Conservation (phyloP, 345 rosid species). For the Isatis tinctoria region DNA sequence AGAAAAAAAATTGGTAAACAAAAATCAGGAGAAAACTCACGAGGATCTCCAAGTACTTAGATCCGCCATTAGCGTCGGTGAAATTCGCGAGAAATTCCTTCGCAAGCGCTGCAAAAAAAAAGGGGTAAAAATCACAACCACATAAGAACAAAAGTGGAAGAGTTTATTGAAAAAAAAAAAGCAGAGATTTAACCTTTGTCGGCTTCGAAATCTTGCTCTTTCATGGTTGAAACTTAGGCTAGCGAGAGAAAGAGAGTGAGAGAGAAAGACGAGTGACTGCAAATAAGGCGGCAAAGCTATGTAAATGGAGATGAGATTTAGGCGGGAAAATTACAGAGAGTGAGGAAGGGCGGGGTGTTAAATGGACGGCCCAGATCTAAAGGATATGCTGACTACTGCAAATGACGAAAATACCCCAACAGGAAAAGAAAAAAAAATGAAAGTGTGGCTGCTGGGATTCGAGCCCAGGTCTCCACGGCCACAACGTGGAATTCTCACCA, state of each 20-base stretch:
- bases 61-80: slow-evolving; percentile 58
- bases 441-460: slow-evolving; percentile 80
- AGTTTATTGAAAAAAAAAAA: neutral
- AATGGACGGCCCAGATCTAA: slow-evolving; percentile 18
- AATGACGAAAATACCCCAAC: neutral
- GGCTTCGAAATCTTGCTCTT: slow-evolving; percentile 47
- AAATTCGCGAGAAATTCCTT: slow-evolving; percentile 78
- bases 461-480: slow-evolving; percentile 94
- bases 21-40: slow-evolving; percentile 42
- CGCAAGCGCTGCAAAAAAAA: slow-evolving; percentile 44
- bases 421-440: neutral
- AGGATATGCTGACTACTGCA: neutral
- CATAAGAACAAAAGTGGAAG: neutral
- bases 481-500: slow-evolving; percentile 82
- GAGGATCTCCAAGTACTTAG: slow-evolving; percentile 78
- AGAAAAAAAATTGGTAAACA: neutral
- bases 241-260: neutral
- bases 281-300: slow-evolving; percentile 19
- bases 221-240: slow-evolving; percentile 43
- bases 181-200: slow-evolving; percentile 52
- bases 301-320: slow-evolving; percentile 21
- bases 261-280: neutral
- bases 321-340: slow-evolving; percentile 44
- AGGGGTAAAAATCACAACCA: neutral
- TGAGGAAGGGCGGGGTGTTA: neutral